Conservation (phyloP, 2,329 filamentous ascomycete genomes). For the Colletotrichum godetiae region DNA sequence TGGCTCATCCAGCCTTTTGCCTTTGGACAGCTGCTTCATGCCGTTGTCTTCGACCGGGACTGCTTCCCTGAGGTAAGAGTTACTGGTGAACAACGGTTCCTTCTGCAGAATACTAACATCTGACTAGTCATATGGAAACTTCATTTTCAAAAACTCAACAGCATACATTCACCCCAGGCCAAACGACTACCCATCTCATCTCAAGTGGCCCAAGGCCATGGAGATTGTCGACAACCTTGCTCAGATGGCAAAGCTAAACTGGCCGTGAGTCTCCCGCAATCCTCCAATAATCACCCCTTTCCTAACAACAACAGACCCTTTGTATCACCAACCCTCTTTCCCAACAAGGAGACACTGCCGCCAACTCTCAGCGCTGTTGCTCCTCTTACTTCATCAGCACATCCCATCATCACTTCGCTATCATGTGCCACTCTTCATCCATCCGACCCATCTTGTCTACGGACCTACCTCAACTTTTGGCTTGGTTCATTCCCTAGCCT, state of each 20-base stretch:
- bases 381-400: conserved; percentile 84
- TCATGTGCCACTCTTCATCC: conserved; percentile 94
- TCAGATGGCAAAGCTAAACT: conserved; percentile 82
- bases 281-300: not conserved
- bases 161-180: conserved; percentile 84
- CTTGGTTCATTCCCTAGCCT: conserved; percentile 84
- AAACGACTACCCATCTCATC: conserved; percentile 70
- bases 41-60: conserved; percentile 81
- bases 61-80: conserved; percentile 72
- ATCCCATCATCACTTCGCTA: conserved; percentile 85
- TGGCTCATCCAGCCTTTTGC: conserved; percentile 84
- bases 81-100: not conserved
- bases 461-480: conserved; percentile 89
- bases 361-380: conserved; percentile 74
- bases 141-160: conserved; percentile 77
- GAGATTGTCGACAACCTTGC: conserved; percentile 85
- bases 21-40: conserved; percentile 80
- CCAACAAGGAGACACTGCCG: conserved; percentile 75
- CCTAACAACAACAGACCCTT: conserved; percentile 67
- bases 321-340: conserved; percentile 88
- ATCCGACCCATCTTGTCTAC: conserved; percentile 85
- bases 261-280: conserved; percentile 73
- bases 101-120: not conserved
- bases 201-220: conserved; percentile 80
- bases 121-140: conserved; percentile 53